Conservation (phyloP, 2,329 filamentous ascomycete genomes). For the Arthrobotrys megalospora region DNA sequence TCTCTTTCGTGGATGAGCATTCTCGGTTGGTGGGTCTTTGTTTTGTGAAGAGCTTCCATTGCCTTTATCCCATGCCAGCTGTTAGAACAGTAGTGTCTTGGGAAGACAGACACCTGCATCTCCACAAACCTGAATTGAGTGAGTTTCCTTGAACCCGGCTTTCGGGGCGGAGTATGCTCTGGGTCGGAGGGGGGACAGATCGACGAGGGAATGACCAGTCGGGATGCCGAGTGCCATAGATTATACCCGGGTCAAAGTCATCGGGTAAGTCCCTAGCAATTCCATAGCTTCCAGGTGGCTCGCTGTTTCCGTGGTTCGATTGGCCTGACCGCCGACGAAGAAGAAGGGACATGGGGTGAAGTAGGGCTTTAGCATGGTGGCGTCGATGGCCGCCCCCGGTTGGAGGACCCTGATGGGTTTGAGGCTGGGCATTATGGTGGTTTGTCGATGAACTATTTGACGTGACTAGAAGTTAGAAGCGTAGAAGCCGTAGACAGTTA, state of each 20-base stretch:
- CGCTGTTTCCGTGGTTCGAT: constrained; percentile 64
- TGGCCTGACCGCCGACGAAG: constrained; percentile 74
- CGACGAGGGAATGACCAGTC: constrained; percentile 74
- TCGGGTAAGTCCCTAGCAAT: constrained; percentile 67
- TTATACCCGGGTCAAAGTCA: constrained; percentile 77
- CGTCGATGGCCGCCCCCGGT: constrained; percentile 43
- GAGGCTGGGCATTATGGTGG: constrained; percentile 25
- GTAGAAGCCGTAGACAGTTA: background rate
- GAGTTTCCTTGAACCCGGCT: constrained; percentile 18
- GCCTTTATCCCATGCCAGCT: constrained; percentile 21
- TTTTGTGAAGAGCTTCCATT: constrained; percentile 15
- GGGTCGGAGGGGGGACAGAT: constrained; percentile 72
- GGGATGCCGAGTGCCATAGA: constrained; percentile 71
- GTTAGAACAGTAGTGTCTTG: constrained; percentile 27
- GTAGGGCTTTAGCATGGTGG: constrained; percentile 63
- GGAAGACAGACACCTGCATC: constrained; percentile 2
- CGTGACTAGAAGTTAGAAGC: background rate
- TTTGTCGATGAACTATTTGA: constrained; percentile 32
- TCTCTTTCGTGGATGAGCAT: constrained; percentile 37
- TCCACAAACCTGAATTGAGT: constrained; percentile 38
- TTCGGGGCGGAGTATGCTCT: constrained; percentile 29
- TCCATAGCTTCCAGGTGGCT: constrained; percentile 50
- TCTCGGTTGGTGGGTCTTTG: constrained; percentile 24
- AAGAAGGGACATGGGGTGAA: constrained; percentile 71
- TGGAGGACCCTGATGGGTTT: constrained; percentile 4